Evolutionary conservation across 1,284 basidiomycete genomes (phyloP).

Genomic region (Cutaneotrichosporon spelunceum): DNA sequence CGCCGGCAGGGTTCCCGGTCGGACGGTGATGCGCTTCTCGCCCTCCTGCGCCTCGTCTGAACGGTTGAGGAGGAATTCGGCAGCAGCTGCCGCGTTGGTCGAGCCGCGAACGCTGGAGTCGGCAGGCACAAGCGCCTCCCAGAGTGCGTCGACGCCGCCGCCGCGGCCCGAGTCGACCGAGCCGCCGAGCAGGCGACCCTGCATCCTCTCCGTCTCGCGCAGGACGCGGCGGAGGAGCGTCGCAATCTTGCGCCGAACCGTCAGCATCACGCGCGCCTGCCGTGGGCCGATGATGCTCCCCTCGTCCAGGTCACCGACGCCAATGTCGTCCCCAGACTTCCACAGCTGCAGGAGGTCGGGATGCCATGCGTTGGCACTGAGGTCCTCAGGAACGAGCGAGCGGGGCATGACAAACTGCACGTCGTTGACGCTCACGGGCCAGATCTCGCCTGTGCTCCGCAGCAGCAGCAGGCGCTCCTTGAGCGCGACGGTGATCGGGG

Average conservation of each 20-base stretch:
- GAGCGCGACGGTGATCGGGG: slow-evolving; percentile 30
- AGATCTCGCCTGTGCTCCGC: slow-evolving; percentile 39
- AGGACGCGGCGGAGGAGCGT: slow-evolving; percentile 37
- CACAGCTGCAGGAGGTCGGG: slow-evolving; percentile 31
- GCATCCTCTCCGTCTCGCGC: slow-evolving; percentile 44
- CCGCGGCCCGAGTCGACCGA: slow-evolving; percentile 18
- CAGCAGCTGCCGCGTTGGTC: slow-evolving; percentile 36
- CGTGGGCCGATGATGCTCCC: slow-evolving; percentile 9
- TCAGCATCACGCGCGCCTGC: slow-evolving; percentile 28
- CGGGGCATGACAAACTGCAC: slow-evolving; percentile 49
- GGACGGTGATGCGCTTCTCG: slow-evolving; percentile 19
- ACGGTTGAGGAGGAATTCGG: slow-evolving; percentile 33
- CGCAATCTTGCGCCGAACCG: slow-evolving; percentile 36
- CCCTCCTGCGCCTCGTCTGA: not conserved
- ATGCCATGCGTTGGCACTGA: slow-evolving; percentile 32
- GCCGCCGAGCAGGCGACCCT: slow-evolving; percentile 25
- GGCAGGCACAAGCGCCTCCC: slow-evolving; percentile 29
- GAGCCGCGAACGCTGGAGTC: slow-evolving; percentile 15
- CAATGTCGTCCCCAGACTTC: slow-evolving; percentile 25
- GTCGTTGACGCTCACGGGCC: slow-evolving; percentile 43
- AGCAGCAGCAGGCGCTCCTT: slow-evolving; percentile 39
- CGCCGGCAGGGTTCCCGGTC: slow-evolving; percentile 35
- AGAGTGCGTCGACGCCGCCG: slow-evolving; percentile 39
- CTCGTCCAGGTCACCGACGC: slow-evolving; percentile 7
- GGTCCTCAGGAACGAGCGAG: slow-evolving; percentile 28